phyloP scores from a whole-genome alignment of 1,139 yeast genomes.

The Barnettozyma hawaiiensis region DNA sequence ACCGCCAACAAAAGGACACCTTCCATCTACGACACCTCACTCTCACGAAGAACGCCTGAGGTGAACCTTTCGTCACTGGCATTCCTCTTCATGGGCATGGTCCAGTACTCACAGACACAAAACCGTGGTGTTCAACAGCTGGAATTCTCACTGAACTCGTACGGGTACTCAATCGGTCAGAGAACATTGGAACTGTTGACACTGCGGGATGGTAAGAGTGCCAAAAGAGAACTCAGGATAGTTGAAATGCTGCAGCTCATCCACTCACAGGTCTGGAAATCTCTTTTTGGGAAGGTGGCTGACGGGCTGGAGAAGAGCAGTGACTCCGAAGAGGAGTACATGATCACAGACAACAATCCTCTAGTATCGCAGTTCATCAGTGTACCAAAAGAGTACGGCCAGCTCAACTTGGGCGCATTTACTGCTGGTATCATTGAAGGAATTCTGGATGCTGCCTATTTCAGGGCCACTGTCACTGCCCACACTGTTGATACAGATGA shows the following conservation, averaged over 20 bases:
- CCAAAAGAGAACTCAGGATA: slow-evolving; percentile 66
- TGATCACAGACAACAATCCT: slow-evolving; percentile 80
- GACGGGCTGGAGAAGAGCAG: slow-evolving; percentile 86
- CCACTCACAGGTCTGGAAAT: slow-evolving; percentile 76
- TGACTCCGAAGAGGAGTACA: slow-evolving; percentile 71
- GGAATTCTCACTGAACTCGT: slow-evolving; percentile 65
- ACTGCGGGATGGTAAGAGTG: slow-evolving; percentile 59
- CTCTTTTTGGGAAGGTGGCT: slow-evolving; percentile 76
- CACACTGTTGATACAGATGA: slow-evolving; percentile 63
- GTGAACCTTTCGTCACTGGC: slow-evolving; percentile 63
- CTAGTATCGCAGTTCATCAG: slow-evolving; percentile 69
- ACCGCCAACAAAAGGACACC: slow-evolving; percentile 13
- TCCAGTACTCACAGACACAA: slow-evolving; percentile 58
- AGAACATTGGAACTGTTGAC: slow-evolving; percentile 54
- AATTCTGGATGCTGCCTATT: slow-evolving; percentile 72
- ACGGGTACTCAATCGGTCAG: slow-evolving; percentile 70
- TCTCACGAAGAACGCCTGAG: slow-evolving; percentile 59
- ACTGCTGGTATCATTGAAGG: slow-evolving; percentile 89
- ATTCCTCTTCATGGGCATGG: slow-evolving; percentile 66
- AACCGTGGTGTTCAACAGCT: slow-evolving; percentile 72
- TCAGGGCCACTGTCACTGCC: slow-evolving; percentile 81
- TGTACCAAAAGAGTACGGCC: slow-evolving; percentile 75
- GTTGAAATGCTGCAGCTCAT: slow-evolving; percentile 81
- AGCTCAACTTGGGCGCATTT: slow-evolving; percentile 77
- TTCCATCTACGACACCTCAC: slow-evolving; percentile 60